A percentile compares a stretch with the other conserved stretches of the same genome.
Evolutionary conservation across 495 filamentous ascomycete genomes (phyloP).

Genomic region (Recurvomyces mirabilis): DNA sequence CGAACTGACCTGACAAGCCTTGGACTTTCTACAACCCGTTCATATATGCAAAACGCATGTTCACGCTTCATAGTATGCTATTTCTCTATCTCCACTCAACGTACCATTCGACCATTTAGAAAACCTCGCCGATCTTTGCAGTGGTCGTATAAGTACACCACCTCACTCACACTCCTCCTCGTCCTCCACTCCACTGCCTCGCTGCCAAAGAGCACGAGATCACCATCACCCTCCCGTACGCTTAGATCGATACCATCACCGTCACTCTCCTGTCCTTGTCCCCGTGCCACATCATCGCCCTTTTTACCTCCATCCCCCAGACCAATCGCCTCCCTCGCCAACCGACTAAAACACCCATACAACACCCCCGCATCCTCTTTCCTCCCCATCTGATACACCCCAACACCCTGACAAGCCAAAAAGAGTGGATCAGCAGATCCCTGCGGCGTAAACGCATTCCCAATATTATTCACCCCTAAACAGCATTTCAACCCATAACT

Average conservation of each 20-base stretch:
- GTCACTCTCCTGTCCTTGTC: too few species aligned
- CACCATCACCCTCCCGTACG: slow-evolving; percentile 1
- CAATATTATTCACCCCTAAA: slow-evolving; percentile 65
- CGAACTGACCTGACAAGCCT: too few species aligned
- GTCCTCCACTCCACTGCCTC: slow-evolving; percentile 24
- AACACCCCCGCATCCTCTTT: slow-evolving; percentile 46
- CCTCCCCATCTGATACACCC: slow-evolving; percentile 57
- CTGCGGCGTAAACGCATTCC: slow-evolving; percentile 67
- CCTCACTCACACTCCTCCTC: slow-evolving; percentile 26
- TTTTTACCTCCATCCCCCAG: not conserved
- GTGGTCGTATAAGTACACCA: slow-evolving; percentile 24
- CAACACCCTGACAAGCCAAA: slow-evolving; percentile 53
- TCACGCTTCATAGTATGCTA: too few species aligned
- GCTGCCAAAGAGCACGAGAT: slow-evolving; percentile 22
- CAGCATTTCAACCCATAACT: slow-evolving; percentile 47
- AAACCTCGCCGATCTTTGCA: slow-evolving; percentile 3
- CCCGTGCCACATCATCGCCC: not conserved
- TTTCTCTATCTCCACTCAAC: too few species aligned
- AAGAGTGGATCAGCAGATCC: slow-evolving; percentile 59
- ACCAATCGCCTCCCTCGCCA: slow-evolving; percentile 18
- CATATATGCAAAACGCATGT: too few species aligned
- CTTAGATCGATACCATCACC: not conserved
- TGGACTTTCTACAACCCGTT: too few species aligned
- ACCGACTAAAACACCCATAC: slow-evolving; percentile 36
- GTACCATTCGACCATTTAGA: too few species aligned